Conservation (phyloP, 2,329 filamentous ascomycete species). For the Sodiomyces alkalinus region DNA sequence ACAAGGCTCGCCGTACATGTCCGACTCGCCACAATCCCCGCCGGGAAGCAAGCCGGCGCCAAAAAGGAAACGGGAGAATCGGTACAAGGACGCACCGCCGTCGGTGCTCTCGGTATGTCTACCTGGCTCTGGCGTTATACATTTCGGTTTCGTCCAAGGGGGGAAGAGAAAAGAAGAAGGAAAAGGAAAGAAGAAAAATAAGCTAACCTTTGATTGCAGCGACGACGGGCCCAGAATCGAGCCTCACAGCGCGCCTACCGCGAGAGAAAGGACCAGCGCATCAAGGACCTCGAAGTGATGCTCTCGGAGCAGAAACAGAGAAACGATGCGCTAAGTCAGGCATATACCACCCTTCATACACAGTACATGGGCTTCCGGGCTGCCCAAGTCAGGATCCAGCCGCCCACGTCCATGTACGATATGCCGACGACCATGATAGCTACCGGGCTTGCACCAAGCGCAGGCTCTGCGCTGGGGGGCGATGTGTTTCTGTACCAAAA, state of each 20-base stretch:
- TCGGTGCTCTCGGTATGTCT: slow-evolving; percentile 30
- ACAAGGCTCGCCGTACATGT: too few species aligned
- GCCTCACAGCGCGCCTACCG: slow-evolving; percentile 17
- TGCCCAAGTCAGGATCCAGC: slow-evolving; percentile 4
- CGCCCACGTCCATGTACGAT: slow-evolving; percentile 1
- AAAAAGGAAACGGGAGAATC: slow-evolving; percentile 34
- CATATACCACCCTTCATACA: slow-evolving; percentile 33
- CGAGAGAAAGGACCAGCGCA: slow-evolving; percentile 36
- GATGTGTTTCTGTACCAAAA: too few species aligned
- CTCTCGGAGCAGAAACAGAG: slow-evolving; percentile 37
- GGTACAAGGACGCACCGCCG: slow-evolving; percentile 36
- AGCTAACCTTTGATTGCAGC: slow-evolving; percentile 8
- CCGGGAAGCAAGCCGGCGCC: slow-evolving; percentile 25
- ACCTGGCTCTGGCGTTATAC: neutral
- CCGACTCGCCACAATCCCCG: too few species aligned
- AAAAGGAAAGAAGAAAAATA: neutral
- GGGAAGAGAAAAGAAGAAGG: neutral
- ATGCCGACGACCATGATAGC: too few species aligned
- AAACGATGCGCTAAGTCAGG: slow-evolving; percentile 38
- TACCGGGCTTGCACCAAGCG: too few species aligned
- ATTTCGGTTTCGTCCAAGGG: neutral
- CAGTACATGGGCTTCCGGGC: slow-evolving; percentile 23
- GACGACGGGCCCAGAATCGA: slow-evolving; percentile 17
- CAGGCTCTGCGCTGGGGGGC: too few species aligned
- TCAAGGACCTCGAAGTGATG: slow-evolving; percentile 44